A percentile compares a stretch with the other conserved stretches of the same genome.
These are phyloP conservation scores for Yamadazyma conglobata DNA, from an alignment of 1,139 yeast species.

Conservation along the genomic window DNA sequence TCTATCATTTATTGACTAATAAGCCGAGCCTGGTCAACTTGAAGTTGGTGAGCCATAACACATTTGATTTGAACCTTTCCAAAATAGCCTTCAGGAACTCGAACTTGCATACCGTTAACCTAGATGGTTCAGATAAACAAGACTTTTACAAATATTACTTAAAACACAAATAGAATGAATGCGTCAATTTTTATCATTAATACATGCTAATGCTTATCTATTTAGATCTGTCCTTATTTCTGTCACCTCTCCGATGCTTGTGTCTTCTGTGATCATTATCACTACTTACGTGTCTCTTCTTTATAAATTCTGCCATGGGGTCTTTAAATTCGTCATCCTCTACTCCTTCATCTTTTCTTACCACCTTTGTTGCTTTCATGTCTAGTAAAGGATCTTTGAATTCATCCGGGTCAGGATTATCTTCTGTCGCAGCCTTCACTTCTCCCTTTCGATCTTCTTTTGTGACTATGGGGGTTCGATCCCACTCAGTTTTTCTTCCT, in stretches of 20 bases:
- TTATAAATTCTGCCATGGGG: constrained; percentile 17
- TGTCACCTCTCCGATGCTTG: constrained; percentile 1
- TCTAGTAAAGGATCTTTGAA: constrained; percentile 14
- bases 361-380: constrained; percentile 3
- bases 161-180: constrained; percentile 9
- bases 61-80: constrained; percentile 15
- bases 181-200: neutral
- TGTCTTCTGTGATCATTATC: constrained; percentile 5
- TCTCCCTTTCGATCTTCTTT: neutral
- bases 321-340: constrained; percentile 15
- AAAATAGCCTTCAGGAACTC: constrained; percentile 26
- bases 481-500: constrained; percentile 5
- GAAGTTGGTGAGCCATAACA: constrained; percentile 24
- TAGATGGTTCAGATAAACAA: constrained; percentile 26
- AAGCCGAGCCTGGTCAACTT: constrained; percentile 19
- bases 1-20: constrained; percentile 25
- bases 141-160: constrained; percentile 35
- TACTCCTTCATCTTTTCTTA: constrained; percentile 11
- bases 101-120: constrained; percentile 27
- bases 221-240: neutral
- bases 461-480: constrained; percentile 6
- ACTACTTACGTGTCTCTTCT: constrained; percentile 11
- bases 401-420: constrained; percentile 16
- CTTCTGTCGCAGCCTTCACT: constrained; percentile 6
- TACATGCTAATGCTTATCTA: neutral